Base-by-base conservation (phyloP, 257 asterid species). In the Salvia miltiorrhiza region DNA sequence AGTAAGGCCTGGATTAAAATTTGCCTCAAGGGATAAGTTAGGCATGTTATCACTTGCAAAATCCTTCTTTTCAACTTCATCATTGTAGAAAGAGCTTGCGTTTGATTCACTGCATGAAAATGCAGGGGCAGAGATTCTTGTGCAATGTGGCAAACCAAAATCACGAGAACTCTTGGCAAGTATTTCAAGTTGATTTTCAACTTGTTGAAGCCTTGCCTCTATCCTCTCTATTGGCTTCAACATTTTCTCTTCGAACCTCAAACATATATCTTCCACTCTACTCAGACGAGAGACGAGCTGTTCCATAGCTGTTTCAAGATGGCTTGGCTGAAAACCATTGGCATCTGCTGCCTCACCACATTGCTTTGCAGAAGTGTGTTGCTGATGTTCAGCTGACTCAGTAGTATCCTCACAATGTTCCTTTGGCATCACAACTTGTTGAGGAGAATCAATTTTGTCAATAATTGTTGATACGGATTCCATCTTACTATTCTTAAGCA, bases 241-340 rank as follows among this genome's bases (percentile, higher is more conserved):
- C 86, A 94, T 69, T 78, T 83, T 86, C 78, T 86, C 95, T 81
- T 94, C 99, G 47, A 94, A 87, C 76, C 95, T 87, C 84, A 84
- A 80, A 82, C 85, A 90, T 71, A 82, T 76, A 80, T 89, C 95
- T 81, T 94, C 97, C 66, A 94, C 84, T 78, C 82, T 81, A 78
- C 83, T 82, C 65, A 89, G 82, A 67, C 97, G 87, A 74, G 87
- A 79, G 74, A 86, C 73, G 48, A 91, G 87, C 75, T 82, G 96
- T 66, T 85, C 96, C 81, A 94, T 66, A 65, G 87, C 73, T 65
- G 75, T 81, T 79, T 86, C 95, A 68, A 87, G 76, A 44, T 71
- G 78, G 26, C 58, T 78, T 13, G 71, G 70, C 2, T 76, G 82
- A 64, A 65, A 35, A 67, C 69, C 66, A 73, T 71, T 76, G 32